A percentile compares a stretch with the other conserved stretches of the same genome.
These are phyloP conservation scores for Elsinoe batatas DNA, from an alignment of 2,329 filamentous ascomycete species.

Conservation along the genomic window DNA sequence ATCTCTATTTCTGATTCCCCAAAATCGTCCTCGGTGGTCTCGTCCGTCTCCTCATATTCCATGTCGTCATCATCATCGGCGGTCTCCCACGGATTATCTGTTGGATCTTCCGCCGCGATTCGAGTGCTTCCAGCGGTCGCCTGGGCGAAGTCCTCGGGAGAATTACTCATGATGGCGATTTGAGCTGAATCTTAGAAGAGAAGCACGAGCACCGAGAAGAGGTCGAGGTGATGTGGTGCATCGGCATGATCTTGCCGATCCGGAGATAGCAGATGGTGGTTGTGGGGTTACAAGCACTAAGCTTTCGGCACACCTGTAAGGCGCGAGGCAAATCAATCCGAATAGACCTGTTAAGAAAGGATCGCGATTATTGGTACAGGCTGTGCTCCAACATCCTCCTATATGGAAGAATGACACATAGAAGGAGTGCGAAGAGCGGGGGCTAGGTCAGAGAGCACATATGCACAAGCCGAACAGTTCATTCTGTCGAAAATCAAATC, in stretches of 20 bases:
- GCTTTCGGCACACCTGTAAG: neutral
- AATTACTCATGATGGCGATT: neutral
- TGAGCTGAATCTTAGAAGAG: neutral
- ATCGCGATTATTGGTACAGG: too few relatives aligned
- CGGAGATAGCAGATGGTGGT: conserved; percentile 8
- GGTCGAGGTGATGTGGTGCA: conserved; percentile 1
- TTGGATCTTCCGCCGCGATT: neutral
- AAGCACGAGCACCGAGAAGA: neutral
- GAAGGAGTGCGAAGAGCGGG: too few relatives aligned
- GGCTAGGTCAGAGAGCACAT: too few relatives aligned
- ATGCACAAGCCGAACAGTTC: too few relatives aligned
- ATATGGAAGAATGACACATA: too few relatives aligned
- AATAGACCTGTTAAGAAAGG: too few relatives aligned
- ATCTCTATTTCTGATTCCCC: conserved; percentile 30
- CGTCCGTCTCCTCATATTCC: conserved; percentile 39
- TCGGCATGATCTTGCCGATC: conserved; percentile 7
- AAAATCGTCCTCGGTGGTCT: conserved; percentile 27
- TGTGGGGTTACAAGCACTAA: neutral
- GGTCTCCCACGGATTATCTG: conserved; percentile 6
- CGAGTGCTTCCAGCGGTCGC: neutral
- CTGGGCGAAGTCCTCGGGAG: neutral
- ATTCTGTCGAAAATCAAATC: neutral
- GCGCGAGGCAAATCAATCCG: neutral
- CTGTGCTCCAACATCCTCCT: too few relatives aligned
- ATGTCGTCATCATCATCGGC: conserved; percentile 42